Conservation (phyloP, 2,329 filamentous ascomycete species). For the Arthrocladium fulminans region DNA sequence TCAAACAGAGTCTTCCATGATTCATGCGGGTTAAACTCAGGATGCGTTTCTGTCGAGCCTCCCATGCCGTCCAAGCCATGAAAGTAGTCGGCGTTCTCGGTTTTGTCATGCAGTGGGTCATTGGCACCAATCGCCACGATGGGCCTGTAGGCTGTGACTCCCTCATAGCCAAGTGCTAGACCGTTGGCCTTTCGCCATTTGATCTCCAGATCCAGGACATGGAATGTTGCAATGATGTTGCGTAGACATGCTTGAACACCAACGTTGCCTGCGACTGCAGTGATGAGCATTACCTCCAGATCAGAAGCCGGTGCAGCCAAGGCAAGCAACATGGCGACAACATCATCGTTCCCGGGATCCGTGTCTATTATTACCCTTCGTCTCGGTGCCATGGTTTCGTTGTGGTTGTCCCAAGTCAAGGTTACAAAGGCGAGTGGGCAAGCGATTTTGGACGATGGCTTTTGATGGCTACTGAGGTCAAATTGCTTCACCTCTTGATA, state of each 20-base stretch:
- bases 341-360: constrained; percentile 89
- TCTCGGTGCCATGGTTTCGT: constrained; percentile 52
- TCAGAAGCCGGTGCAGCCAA: constrained; percentile 74
- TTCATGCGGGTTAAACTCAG: constrained; percentile 64
- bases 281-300: constrained; percentile 75
- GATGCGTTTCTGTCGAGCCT: constrained; percentile 60
- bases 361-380: constrained; percentile 90
- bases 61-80: constrained; percentile 72
- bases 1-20: constrained; percentile 65
- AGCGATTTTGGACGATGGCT: background rate
- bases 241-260: constrained; percentile 78
- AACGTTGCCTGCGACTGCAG: constrained; percentile 89
- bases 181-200: constrained; percentile 68
- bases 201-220: constrained; percentile 82
- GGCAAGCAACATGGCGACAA: constrained; percentile 78
- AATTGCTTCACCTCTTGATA: background rate
- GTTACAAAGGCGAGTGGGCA: background rate
- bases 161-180: constrained; percentile 60
- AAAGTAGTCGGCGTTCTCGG: constrained; percentile 75
- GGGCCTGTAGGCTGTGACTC: constrained; percentile 64
- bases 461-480: background rate
- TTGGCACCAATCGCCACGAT: constrained; percentile 80
- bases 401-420: background rate
- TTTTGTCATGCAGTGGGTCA: constrained; percentile 73
- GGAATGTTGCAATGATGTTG: constrained; percentile 84